Evolutionary conservation across 352 stramenopile species (phyloP).

Genomic region (Pythium chondricola): DNA sequence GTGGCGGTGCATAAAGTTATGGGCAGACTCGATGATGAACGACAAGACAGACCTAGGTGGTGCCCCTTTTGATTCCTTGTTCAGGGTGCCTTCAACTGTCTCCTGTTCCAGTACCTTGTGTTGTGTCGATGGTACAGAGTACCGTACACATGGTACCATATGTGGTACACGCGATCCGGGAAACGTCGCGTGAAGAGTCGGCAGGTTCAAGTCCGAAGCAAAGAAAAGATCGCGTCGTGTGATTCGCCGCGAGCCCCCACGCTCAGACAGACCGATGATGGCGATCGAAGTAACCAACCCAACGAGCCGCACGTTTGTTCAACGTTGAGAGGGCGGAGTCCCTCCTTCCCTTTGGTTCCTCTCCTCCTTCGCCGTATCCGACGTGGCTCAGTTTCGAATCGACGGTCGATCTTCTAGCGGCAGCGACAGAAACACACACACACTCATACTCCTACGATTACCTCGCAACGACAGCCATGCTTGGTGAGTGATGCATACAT

Average conservation of each 20-base stretch:
- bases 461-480: conserved; percentile 5
- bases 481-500: conserved; percentile 4
- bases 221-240: conserved; percentile 15
- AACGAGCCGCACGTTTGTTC: too few species aligned
- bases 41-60: too few species aligned
- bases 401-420: conserved; percentile 17
- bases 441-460: not conserved
- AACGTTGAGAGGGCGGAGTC: too few species aligned
- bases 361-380: not conserved
- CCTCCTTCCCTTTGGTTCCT: not conserved
- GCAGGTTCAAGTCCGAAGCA: conserved; percentile 10
- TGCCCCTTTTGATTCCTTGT: not conserved
- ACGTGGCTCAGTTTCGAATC: conserved; percentile 22
- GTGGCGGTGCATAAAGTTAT: conserved; percentile 65
- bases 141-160: too few species aligned
- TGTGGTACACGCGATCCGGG: conserved; percentile 8
- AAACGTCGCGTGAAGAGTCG: conserved; percentile 5
- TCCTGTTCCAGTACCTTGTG: not conserved
- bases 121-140: conserved; percentile 1
- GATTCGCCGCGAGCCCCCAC: not conserved
- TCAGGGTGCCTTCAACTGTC: not conserved
- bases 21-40: too few species aligned
- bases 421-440: not conserved
- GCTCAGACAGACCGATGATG: too few species aligned
- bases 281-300: too few species aligned